Percentiles rank a stretch among this genome's conserved stretches.
Evolutionary conservation across 805 yeast species (phyloP).

Genomic region (Saturnispora ahearnii): DNA sequence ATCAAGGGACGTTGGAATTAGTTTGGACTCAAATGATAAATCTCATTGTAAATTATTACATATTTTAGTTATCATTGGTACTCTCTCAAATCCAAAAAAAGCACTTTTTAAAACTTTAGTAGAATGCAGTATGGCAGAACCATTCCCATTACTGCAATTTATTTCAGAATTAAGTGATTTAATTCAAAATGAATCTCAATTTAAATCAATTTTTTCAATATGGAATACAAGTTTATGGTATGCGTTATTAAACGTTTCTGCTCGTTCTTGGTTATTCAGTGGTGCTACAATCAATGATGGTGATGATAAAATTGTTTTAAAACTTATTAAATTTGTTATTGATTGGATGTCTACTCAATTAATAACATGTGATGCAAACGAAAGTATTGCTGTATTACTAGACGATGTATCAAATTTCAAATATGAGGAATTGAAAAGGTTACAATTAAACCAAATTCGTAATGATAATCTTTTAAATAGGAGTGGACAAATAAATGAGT

Average conservation of each 20-base stretch:
- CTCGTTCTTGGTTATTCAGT: slow-evolving; percentile 13
- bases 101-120: slow-evolving; percentile 11
- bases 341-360: slow-evolving; percentile 9
- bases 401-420: slow-evolving; percentile 18
- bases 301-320: slow-evolving; percentile 9
- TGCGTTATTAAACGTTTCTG: slow-evolving; percentile 9
- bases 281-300: slow-evolving; percentile 7
- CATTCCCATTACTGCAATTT: slow-evolving; percentile 10
- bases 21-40: neutral
- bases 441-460: slow-evolving; percentile 42
- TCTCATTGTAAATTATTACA: slow-evolving; percentile 2
- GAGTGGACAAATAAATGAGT: slow-evolving; percentile 36
- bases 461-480: slow-evolving; percentile 33
- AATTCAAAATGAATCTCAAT: neutral
- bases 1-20: slow-evolving; percentile 10
- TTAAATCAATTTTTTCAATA: slow-evolving; percentile 9
- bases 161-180: neutral
- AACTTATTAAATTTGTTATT: slow-evolving; percentile 5
- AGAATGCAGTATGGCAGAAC: slow-evolving; percentile 12
- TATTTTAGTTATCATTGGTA: slow-evolving; percentile 7
- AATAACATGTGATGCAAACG: neutral
- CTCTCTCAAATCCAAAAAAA: slow-evolving; percentile 10
- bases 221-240: slow-evolving; percentile 14
- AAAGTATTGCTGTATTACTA: slow-evolving; percentile 7
- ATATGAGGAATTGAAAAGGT: slow-evolving; percentile 42